Percentiles rank a stretch among this genome's conserved stretches.
phyloP scores from a whole-genome alignment of 805 yeast genomes.

The Saturnispora mendoncae region DNA sequence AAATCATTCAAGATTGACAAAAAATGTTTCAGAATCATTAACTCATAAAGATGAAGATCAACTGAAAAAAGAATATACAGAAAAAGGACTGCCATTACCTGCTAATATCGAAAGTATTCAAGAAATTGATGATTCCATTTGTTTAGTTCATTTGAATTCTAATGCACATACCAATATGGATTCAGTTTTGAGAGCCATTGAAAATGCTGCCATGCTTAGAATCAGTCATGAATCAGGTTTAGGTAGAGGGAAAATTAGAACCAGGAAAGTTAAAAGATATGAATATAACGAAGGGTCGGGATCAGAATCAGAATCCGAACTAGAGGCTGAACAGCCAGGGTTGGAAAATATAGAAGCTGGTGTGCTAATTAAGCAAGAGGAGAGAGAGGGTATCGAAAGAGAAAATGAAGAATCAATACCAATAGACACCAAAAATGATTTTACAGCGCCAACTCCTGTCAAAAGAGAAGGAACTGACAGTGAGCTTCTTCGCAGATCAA shows the following conservation, averaged over 20 bases:
- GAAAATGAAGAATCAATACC: not conserved
- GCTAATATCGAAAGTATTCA: constrained; percentile 11
- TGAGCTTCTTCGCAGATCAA: constrained; percentile 8
- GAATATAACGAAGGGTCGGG: constrained; percentile 8
- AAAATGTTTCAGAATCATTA: constrained; percentile 18
- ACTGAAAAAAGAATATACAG: constrained; percentile 1
- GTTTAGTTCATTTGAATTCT: constrained; percentile 15
- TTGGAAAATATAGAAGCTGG: too few species aligned
- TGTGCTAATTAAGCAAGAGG: too few species aligned
- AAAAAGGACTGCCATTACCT: not conserved
- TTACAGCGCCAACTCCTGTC: constrained; percentile 10
- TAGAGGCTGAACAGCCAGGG: too few species aligned
- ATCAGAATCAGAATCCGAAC: constrained; percentile 6
- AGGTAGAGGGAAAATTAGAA: constrained; percentile 9
- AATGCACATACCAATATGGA: constrained; percentile 13
- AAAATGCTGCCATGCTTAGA: constrained; percentile 9
- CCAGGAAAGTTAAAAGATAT: constrained; percentile 10
- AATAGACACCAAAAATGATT: constrained; percentile 3
- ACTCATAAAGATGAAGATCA: constrained; percentile 8
- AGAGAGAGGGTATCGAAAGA: too few species aligned
- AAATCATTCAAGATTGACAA: constrained; percentile 30
- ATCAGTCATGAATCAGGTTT: constrained; percentile 3
- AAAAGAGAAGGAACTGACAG: constrained; percentile 9
- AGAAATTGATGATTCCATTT: constrained; percentile 11
- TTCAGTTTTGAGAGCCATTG: constrained; percentile 12